Evolutionary conservation across 805 yeast genomes (phyloP).

Genomic region (Lipomyces sp.): DNA sequence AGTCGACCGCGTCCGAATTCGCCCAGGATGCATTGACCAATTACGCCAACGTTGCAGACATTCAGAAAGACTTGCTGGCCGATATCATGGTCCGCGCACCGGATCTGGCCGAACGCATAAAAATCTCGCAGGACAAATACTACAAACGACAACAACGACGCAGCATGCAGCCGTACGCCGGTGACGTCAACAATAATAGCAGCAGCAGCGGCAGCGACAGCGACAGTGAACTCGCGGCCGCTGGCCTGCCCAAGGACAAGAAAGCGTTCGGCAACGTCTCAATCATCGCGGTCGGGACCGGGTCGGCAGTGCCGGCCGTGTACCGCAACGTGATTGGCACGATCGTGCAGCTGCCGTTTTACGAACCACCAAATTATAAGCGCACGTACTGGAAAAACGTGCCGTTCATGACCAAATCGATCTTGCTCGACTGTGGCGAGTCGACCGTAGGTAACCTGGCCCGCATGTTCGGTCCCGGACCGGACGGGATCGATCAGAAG

Average conservation of each 20-base stretch:
- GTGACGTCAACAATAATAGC: background rate
- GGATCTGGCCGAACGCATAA: background rate
- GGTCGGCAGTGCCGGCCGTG: conserved; percentile 85
- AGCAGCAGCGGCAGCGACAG: conserved; percentile 4
- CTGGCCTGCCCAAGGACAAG: background rate
- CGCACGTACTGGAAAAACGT: background rate
- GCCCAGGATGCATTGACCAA: conserved; percentile 15
- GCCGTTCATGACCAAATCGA: conserved; percentile 41
- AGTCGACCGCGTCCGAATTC: conserved; percentile 11
- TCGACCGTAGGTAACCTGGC: conserved; percentile 76
- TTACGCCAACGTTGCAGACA: background rate
- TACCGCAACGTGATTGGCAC: conserved; percentile 85
- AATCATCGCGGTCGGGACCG: conserved; percentile 84
- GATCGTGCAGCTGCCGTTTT: conserved; percentile 67
- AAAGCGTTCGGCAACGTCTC: conserved; percentile 51
- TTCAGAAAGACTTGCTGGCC: conserved; percentile 9
- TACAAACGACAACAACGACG: background rate
- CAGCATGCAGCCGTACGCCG: background rate
- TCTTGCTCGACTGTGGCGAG: conserved; percentile 93
- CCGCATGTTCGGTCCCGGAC: conserved; percentile 59
- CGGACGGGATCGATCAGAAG: conserved; percentile 47
- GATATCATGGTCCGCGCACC: conserved; percentile 12
- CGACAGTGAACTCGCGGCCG: background rate
- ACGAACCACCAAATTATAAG: background rate
- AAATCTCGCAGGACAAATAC: background rate